These are phyloP conservation scores for Neurospora sublineolata DNA, from an alignment of 495 filamentous ascomycete genomes.

Conservation along the genomic window DNA sequence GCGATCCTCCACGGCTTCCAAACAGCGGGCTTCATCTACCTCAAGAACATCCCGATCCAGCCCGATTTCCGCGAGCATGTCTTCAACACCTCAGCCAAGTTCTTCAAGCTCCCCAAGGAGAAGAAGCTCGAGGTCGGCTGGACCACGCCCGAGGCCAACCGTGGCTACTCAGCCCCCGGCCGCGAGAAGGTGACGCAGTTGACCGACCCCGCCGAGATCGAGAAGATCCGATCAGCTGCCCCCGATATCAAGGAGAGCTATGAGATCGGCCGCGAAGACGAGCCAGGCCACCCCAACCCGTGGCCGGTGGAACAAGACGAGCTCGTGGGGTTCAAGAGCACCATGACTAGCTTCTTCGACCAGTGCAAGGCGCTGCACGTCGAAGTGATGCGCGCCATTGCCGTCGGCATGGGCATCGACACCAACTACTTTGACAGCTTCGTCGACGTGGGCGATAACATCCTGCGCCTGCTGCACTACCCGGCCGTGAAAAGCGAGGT, in stretches of 20 bases:
- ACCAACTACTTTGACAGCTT: slow-evolving; percentile 67
- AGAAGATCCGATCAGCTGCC: slow-evolving; percentile 42
- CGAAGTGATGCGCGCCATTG: slow-evolving; percentile 79
- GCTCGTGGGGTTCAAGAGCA: slow-evolving; percentile 52
- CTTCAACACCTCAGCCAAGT: slow-evolving; percentile 61
- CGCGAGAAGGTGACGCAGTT: slow-evolving; percentile 64
- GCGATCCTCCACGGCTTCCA: slow-evolving; percentile 72
- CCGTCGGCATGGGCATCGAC: slow-evolving; percentile 66
- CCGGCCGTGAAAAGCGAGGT: slow-evolving; percentile 55
- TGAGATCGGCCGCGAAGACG: slow-evolving; percentile 71
- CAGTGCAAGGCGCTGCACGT: slow-evolving; percentile 64
- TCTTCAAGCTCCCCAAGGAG: slow-evolving; percentile 60
- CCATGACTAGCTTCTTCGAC: slow-evolving; percentile 62
- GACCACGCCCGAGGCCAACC: slow-evolving; percentile 62
- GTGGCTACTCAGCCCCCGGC: slow-evolving; percentile 65
- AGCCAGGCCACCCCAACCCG: slow-evolving; percentile 56
- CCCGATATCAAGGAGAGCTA: slow-evolving; percentile 78
- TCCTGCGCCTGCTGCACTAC: slow-evolving; percentile 80
- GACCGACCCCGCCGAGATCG: slow-evolving; percentile 46
- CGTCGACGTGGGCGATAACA: slow-evolving; percentile 69
- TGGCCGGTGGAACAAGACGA: slow-evolving; percentile 63
- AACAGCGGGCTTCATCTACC: slow-evolving; percentile 81
- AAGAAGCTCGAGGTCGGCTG: slow-evolving; percentile 63
- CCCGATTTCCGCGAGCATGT: slow-evolving; percentile 44
- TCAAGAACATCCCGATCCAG: slow-evolving; percentile 66